These are phyloP conservation scores for Cadophora sp. DNA, from an alignment of 2,329 filamentous ascomycete genomes.

Conservation along the genomic window DNA sequence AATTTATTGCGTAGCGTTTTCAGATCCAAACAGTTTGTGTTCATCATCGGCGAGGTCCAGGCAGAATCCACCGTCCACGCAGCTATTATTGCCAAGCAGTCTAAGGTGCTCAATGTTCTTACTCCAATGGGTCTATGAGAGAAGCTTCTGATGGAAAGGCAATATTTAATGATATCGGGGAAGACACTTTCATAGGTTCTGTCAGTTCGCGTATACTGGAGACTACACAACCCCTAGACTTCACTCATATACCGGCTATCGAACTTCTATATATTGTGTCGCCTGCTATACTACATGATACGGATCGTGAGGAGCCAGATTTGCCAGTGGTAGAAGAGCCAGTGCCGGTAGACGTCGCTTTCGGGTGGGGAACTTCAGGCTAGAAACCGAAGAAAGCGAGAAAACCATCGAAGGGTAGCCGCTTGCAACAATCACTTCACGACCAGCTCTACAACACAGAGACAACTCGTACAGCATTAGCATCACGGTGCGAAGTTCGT, in stretches of 20 bases:
- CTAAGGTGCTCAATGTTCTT: constrained; percentile 32
- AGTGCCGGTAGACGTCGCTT: constrained; percentile 8
- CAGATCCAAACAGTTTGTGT: constrained; percentile 28
- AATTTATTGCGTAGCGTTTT: constrained; percentile 6
- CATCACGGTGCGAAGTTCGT: constrained; percentile 31
- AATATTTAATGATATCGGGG: constrained; percentile 33
- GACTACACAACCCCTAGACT: constrained; percentile 34
- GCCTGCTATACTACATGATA: constrained; percentile 4
- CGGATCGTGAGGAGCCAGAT: constrained; percentile 13
- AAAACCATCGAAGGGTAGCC: constrained; percentile 25
- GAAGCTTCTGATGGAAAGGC: constrained; percentile 32
- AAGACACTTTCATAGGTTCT: constrained; percentile 35
- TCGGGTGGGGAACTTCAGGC: background rate
- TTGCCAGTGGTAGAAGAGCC: constrained; percentile 13
- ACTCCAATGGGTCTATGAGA: constrained; percentile 33
- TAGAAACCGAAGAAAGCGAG: constrained; percentile 23
- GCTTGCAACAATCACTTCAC: constrained; percentile 26
- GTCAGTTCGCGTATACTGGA: constrained; percentile 36
- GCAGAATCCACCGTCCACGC: constrained; percentile 29
- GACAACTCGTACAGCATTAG: constrained; percentile 20
- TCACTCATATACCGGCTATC: constrained; percentile 27
- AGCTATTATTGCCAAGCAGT: constrained; percentile 33
- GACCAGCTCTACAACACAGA: constrained; percentile 23
- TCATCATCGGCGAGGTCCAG: constrained; percentile 31
- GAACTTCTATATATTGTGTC: constrained; percentile 22